Base-by-base conservation (phyloP, 495 filamentous ascomycete genomes). In the Hyaloscypha hepaticicola region DNA sequence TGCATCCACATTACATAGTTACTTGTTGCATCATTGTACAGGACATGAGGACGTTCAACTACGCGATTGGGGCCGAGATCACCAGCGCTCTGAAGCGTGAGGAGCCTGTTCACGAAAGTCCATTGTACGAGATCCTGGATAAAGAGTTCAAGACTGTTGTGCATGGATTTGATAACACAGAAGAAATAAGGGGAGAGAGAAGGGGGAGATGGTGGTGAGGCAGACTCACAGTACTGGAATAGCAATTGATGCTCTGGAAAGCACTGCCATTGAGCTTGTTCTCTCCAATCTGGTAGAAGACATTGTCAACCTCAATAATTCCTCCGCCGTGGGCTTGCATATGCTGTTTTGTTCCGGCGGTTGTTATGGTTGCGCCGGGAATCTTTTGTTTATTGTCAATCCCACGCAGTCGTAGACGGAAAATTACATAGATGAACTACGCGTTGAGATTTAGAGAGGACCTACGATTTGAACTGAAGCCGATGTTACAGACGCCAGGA, bases 261-360 rank as follows among this genome's bases (percentile, higher is more conserved):
- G 77, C 71, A 33, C 73, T 77, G 29, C 87, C 87, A 51, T 78
- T 68, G 4, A 80, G 76, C 72, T 90, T 88, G 75, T 90, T 86
- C 74, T 90, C 87, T 51, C 87, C 87, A 50, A 88, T 77, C 60
- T 83, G 75, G 75, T 88, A 88, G 77, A 84, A 90, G 0, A 77
- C 78, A 21, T 75, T 76, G 64, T 81, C 78, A 71, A 70, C 16
- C 31, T 56, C 29, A 5, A 64, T 53, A 29, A 67, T 64, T 5
- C 67, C 64, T 1, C 78, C 80, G 45, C 81, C 81, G 64, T 84
- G 81, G 4, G 87, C 87, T 76, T 90, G 84, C 11, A 90, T 77
- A 70, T 88, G 87, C 19, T 83, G 33, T 77, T 79, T 78, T 25
- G 45, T 56, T 19, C 67, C 67, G 8, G 27, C 77, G 2, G 81